Evolutionary conservation across 1,139 yeast species (phyloP).

Genomic region (Kurtzmaniella quercitrusa): DNA sequence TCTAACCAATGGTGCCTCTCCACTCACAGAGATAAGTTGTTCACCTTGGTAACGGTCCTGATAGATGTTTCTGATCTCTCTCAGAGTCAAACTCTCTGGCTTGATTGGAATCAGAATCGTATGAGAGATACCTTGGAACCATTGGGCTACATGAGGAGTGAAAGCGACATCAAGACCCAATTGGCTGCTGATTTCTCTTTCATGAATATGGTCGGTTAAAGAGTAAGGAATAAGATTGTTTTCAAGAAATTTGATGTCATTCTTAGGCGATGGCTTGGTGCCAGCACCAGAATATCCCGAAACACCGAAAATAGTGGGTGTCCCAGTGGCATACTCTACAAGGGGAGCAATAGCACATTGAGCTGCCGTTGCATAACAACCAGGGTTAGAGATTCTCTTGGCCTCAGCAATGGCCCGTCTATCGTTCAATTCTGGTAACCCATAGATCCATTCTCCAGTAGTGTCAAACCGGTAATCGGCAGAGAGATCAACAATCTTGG

Average conservation of each 20-base stretch:
- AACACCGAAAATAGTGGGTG: slow-evolving; percentile 88
- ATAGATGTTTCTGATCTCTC: slow-evolving; percentile 81
- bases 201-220: slow-evolving; percentile 94
- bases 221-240: slow-evolving; percentile 94
- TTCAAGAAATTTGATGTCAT: slow-evolving; percentile 67
- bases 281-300: slow-evolving; percentile 99
- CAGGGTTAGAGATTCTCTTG: slow-evolving; percentile 89
- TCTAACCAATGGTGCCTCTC: slow-evolving; percentile 88
- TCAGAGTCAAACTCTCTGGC: slow-evolving; percentile 61
- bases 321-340: slow-evolving; percentile 54
- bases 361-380: slow-evolving; percentile 98
- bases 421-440: slow-evolving; percentile 77
- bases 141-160: slow-evolving; percentile 96
- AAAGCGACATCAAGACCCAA: slow-evolving; percentile 80
- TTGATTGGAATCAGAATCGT: slow-evolving; percentile 88
- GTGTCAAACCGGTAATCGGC: slow-evolving; percentile 95
- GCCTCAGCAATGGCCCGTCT: slow-evolving; percentile 69
- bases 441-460: slow-evolving; percentile 86
- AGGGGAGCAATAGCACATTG: slow-evolving; percentile 91
- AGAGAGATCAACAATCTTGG: slow-evolving; percentile 85
- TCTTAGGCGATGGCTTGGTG: slow-evolving; percentile 95
- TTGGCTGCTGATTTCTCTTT: slow-evolving; percentile 81
- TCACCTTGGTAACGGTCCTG: slow-evolving; percentile 89
- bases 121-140: slow-evolving; percentile 98
- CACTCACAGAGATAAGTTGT: slow-evolving; percentile 74